Evolutionary conservation across 208 protist genomes (phyloP).

Genomic region (Trypanosoma conorhini): DNA sequence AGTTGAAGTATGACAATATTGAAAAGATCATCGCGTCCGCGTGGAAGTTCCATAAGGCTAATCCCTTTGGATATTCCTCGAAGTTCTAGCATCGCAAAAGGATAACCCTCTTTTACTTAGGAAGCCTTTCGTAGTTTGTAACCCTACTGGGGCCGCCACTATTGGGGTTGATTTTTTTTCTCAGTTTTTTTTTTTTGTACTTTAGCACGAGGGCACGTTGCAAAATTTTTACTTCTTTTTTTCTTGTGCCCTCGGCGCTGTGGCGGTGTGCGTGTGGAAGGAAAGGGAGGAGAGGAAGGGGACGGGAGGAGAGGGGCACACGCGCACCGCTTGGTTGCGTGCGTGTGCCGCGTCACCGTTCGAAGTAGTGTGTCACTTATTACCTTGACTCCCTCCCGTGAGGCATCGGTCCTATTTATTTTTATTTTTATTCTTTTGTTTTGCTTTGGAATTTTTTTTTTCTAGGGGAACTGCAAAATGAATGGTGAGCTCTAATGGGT

Average conservation of each 20-base stretch:
- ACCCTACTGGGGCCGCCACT: not conserved
- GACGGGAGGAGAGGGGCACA: no score
- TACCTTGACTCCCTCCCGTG: no score
- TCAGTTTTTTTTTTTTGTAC: constrained; percentile 1
- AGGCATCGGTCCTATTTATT: no score
- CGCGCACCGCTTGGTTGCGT: not conserved
- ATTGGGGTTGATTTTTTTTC: not conserved
- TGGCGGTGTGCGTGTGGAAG: not conserved
- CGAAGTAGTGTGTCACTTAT: not conserved
- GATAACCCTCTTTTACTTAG: not conserved
- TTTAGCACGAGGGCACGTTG: no score
- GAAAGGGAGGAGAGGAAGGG: no score
- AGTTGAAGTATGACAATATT: constrained; percentile 70
- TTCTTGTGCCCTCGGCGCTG: no score
- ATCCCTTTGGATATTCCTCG: constrained; percentile 46
- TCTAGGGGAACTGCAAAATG: no score
- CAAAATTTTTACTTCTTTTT: no score
- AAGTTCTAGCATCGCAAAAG: not conserved
- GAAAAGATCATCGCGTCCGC: constrained; percentile 80
- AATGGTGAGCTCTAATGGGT: no score
- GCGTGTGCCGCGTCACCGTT: not conserved
- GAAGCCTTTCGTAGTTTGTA: not conserved
- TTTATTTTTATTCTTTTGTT: not conserved
- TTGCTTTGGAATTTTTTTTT: not conserved
- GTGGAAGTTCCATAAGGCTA: constrained; percentile 73